Evolutionary conservation across 148 eudicot genomes (phyloP).

Genomic region (Vaccinium myrtillus): DNA sequence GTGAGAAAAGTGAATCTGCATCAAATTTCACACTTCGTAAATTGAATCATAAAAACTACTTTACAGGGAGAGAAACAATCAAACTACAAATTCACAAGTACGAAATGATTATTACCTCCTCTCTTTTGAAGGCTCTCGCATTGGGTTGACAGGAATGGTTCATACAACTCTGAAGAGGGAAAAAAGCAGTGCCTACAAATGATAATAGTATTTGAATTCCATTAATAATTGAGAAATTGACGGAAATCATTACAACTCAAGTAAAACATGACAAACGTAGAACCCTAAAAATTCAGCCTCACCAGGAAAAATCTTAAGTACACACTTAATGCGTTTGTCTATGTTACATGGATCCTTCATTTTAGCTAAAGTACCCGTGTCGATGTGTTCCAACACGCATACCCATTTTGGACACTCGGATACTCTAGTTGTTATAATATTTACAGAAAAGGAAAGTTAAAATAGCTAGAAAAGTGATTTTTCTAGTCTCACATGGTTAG

Average conservation of each 20-base stretch:
- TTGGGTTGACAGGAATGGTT: conserved; percentile 92
- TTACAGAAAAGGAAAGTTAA: no score
- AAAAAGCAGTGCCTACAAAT: conserved; percentile 81
- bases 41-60: neutral
- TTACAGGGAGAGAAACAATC: neutral
- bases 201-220: neutral
- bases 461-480: no score
- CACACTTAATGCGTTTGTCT: neutral
- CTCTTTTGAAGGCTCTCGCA: conserved; percentile 95
- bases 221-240: neutral
- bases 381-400: no score
- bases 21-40: neutral
- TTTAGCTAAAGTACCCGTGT: no score
- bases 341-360: no score
- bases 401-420: no score
- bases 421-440: no score
- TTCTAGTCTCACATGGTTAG: no score
- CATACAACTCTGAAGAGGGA: conserved; percentile 94
- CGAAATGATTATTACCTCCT: conserved; percentile 54
- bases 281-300: neutral
- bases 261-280: neutral
- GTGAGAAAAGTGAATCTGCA: neutral
- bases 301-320: neutral
- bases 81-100: neutral
- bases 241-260: neutral